These are phyloP conservation scores for Talaromyces rugulosus DNA, from an alignment of 2,329 filamentous ascomycete genomes.

Conservation along the genomic window DNA sequence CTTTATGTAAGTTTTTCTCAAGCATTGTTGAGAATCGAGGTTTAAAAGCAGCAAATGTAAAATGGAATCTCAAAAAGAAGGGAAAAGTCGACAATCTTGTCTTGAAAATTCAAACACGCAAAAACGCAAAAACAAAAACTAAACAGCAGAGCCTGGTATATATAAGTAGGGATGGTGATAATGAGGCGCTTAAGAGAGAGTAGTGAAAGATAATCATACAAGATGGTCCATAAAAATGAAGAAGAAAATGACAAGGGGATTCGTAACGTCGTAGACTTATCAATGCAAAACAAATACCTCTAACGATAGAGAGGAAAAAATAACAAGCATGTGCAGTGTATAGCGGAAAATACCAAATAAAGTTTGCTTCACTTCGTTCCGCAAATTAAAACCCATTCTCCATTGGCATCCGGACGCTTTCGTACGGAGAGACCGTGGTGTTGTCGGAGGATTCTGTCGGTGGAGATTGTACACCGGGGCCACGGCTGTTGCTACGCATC, in stretches of 20 bases:
- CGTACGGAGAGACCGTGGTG: conserved; percentile 23
- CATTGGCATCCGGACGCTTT: conserved; percentile 22
- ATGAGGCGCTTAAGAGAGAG: background rate
- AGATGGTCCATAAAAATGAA: background rate
- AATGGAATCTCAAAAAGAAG: background rate
- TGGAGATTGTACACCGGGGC: conserved; percentile 45
- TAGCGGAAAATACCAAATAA: background rate
- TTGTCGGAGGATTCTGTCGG: conserved; percentile 24
- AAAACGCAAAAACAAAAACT: background rate
- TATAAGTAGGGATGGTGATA: background rate
- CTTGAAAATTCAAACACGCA: background rate
- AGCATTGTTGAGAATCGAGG: background rate
- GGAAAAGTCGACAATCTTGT: background rate
- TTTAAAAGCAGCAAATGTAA: background rate
- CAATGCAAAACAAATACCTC: background rate
- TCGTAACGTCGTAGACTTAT: conserved; percentile 11
- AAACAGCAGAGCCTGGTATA: background rate
- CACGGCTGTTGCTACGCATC: conserved; percentile 56
- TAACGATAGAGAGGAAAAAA: background rate
- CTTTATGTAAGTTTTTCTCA: conserved; percentile 5
- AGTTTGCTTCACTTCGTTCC: background rate
- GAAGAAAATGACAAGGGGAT: conserved; percentile 1
- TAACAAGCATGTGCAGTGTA: background rate
- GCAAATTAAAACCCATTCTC: conserved; percentile 11
- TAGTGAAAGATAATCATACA: background rate